phyloP scores from a whole-genome alignment of 2,329 filamentous ascomycete genomes.

The Delphinella strobiligena region DNA sequence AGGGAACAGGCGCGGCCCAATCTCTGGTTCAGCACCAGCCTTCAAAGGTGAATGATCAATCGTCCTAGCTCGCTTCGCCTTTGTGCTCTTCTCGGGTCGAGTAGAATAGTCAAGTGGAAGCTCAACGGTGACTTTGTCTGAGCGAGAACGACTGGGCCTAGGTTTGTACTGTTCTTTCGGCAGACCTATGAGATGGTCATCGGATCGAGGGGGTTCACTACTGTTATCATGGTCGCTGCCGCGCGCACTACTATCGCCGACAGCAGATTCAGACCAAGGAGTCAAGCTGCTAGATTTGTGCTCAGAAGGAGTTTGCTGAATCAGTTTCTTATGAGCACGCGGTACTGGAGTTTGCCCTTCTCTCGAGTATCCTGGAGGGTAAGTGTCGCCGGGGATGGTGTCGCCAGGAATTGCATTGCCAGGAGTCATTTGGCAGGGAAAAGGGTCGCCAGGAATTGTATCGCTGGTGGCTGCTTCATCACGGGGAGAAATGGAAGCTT shows the following conservation, averaged over 20 bases:
- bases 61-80: constrained; percentile 28
- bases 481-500: no score
- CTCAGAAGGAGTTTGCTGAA: neutral
- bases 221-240: neutral
- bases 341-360: neutral
- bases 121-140: constrained; percentile 15
- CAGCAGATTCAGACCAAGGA: constrained; percentile 4
- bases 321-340: neutral
- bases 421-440: no score
- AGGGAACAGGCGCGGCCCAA: neutral
- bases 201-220: constrained; percentile 17
- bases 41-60: constrained; percentile 1
- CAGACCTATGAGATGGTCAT: constrained; percentile 22
- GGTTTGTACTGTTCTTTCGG: constrained; percentile 28
- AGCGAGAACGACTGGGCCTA: constrained; percentile 23
- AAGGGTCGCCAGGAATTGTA: neutral
- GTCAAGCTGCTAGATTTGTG: constrained; percentile 2
- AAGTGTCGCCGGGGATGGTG: constrained; percentile 4
- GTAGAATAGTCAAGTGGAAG: constrained; percentile 21
- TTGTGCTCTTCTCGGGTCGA: constrained; percentile 28
- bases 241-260: neutral
- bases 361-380: neutral
- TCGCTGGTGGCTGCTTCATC: neutral
- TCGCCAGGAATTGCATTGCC: no score
- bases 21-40: neutral